Conservation (phyloP, 108 stramenopile species). For the Discostella stelligeroides region DNA sequence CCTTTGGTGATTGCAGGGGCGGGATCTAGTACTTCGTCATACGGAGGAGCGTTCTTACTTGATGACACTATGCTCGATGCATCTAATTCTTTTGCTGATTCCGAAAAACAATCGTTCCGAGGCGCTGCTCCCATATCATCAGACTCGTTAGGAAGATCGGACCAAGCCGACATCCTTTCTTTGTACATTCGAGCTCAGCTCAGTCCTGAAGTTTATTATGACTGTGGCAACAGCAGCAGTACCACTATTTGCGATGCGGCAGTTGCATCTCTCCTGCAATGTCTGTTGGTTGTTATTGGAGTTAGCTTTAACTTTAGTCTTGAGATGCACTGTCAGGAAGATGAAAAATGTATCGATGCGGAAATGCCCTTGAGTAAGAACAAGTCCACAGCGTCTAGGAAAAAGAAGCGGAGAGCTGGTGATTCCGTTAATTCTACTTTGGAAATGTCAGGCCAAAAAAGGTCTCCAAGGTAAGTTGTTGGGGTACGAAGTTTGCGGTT, state of each 20-base stretch:
- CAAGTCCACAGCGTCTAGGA: constrained; percentile 21
- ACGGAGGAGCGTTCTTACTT: neutral
- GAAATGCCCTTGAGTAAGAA: neutral
- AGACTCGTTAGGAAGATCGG: constrained; percentile 1
- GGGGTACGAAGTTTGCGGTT: neutral
- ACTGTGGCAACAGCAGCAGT: neutral
- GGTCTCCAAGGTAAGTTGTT: constrained; percentile 4
- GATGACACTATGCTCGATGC: neutral
- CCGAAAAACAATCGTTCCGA: neutral
- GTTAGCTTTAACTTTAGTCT: constrained; percentile 35
- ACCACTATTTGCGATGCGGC: neutral
- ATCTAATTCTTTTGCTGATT: neutral
- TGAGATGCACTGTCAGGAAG: constrained; percentile 8
- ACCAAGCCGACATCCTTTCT: constrained; percentile 28
- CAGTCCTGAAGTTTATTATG: neutral
- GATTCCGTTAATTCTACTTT: neutral
- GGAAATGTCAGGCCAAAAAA: neutral
- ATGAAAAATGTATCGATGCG: neutral
- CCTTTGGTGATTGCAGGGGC: no score
- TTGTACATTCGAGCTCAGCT: constrained; percentile 41
- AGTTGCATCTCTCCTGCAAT: constrained; percentile 26
- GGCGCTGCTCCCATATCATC: neutral
- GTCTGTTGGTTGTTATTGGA: constrained; percentile 28
- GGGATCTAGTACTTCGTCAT: neutral
- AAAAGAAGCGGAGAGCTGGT: constrained; percentile 26